Percentiles rank a stretch among this genome's conserved stretches.
These are phyloP conservation scores for Neoboletus magnificus DNA, from an alignment of 768 basidiomycete species.

Conservation along the genomic window DNA sequence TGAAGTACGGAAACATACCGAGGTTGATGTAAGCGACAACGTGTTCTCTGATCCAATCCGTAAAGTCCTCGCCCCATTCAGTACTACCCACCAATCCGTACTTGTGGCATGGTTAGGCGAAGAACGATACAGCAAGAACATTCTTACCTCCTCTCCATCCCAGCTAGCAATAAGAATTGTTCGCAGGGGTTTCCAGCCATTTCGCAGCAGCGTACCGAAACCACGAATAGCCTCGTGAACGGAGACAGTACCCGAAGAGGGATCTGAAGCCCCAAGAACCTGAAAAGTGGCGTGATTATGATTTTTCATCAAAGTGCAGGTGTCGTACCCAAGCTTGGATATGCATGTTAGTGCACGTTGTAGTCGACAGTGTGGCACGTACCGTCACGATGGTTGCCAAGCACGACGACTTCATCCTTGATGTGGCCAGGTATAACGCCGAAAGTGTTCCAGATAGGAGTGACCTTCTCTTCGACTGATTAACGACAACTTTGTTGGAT, in stretches of 20 bases:
- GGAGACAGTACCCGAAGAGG: constrained; percentile 54
- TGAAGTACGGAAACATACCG: constrained; percentile 32
- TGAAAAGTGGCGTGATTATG: constrained; percentile 11
- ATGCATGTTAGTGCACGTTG: constrained; percentile 6
- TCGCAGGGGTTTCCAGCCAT: constrained; percentile 67
- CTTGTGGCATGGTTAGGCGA: constrained; percentile 27
- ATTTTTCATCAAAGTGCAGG: neutral
- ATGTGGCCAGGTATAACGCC: constrained; percentile 82
- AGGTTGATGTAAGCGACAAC: constrained; percentile 89
- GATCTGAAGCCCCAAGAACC: constrained; percentile 54
- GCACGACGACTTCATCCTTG: constrained; percentile 77
- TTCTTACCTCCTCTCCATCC: constrained; percentile 68
- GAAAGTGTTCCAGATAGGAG: constrained; percentile 90
- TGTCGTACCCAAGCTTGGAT: constrained; percentile 23
- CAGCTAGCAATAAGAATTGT: constrained; percentile 76
- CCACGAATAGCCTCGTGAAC: constrained; percentile 56
- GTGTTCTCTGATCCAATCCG: constrained; percentile 72
- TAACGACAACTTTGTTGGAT: neutral
- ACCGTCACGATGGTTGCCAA: constrained; percentile 92
- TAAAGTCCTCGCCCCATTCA: constrained; percentile 94
- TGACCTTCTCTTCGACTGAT: constrained; percentile 73
- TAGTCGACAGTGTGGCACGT: constrained; percentile 17
- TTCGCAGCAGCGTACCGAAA: constrained; percentile 46
- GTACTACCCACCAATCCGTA: constrained; percentile 81
- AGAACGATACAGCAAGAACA: neutral